These are phyloP conservation scores for Myotisia sp. DNA, from an alignment of 2,329 filamentous ascomycete species.

Conservation along the genomic window DNA sequence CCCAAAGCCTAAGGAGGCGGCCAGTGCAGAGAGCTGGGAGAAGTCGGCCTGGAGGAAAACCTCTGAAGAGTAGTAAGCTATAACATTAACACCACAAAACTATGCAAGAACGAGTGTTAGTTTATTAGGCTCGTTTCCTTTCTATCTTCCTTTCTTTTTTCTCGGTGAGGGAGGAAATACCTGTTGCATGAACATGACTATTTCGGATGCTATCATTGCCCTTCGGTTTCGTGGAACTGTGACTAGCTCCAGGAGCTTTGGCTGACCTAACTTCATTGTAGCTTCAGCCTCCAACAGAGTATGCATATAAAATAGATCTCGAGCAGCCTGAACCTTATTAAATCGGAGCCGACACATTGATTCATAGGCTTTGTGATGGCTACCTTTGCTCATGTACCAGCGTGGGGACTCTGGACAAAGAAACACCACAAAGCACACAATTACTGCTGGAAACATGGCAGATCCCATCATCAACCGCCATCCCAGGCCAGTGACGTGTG, in stretches of 20 bases:
- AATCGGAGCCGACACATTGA: conserved; percentile 32
- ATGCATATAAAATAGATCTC: conserved; percentile 34
- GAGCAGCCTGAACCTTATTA: conserved; percentile 31
- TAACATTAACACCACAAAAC: conserved; percentile 39
- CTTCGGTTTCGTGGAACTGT: conserved; percentile 49
- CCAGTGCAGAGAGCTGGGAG: conserved; percentile 36
- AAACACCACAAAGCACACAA: conserved; percentile 47
- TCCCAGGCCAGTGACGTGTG: conserved; percentile 42
- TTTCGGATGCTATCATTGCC: conserved; percentile 45
- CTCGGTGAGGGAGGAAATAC: too few species aligned
- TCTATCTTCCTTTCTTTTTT: too few species aligned
- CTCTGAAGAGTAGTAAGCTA: conserved; percentile 47
- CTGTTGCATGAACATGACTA: conserved; percentile 57
- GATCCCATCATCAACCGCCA: conserved; percentile 59
- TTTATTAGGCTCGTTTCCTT: too few species aligned
- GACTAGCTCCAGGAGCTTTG: conserved; percentile 43
- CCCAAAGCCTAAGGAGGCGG: conserved; percentile 46
- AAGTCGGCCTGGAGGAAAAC: conserved; percentile 45
- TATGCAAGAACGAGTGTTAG: conserved; percentile 10
- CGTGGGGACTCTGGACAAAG: conserved; percentile 43
- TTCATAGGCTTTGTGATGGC: conserved; percentile 28
- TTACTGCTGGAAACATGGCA: conserved; percentile 47
- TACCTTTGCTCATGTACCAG: conserved; percentile 35
- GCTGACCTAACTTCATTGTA: conserved; percentile 37
- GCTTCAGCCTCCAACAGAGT: conserved; percentile 47